These are phyloP conservation scores for Wallacemonas rigidus DNA, from an alignment of 208 protist genomes.

Conservation along the genomic window DNA sequence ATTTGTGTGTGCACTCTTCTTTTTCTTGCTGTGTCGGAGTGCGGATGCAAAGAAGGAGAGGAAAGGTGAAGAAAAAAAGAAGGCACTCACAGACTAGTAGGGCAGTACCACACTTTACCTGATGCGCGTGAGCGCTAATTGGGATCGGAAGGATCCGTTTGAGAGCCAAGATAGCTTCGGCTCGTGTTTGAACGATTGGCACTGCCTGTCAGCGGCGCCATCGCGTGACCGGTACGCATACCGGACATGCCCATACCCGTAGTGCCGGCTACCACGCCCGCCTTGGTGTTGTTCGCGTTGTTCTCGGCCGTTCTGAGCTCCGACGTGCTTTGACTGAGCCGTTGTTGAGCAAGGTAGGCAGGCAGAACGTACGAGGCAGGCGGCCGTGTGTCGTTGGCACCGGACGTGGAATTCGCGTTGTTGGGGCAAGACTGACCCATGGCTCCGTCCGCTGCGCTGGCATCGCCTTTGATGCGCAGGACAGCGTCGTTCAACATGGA, in stretches of 20 bases:
- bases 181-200: neutral
- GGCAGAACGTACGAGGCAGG: constrained; percentile 12
- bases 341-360: neutral
- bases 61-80: no score
- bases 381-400: neutral
- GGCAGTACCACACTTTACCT: neutral
- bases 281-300: neutral
- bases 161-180: neutral
- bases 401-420: neutral
- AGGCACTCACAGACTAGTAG: no score
- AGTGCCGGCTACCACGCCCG: neutral
- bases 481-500: neutral
- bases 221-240: neutral
- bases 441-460: neutral
- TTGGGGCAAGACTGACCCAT: neutral
- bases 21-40: no score
- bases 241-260: neutral
- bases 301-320: neutral
- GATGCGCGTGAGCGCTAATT: neutral
- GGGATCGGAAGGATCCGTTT: neutral
- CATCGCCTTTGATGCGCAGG: neutral
- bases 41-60: no score
- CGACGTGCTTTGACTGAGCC: constrained; percentile 12
- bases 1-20: no score
- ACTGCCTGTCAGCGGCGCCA: neutral